phyloP scores from a whole-genome alignment of 2,329 filamentous ascomycete species.

The Cladosporium sp. region DNA sequence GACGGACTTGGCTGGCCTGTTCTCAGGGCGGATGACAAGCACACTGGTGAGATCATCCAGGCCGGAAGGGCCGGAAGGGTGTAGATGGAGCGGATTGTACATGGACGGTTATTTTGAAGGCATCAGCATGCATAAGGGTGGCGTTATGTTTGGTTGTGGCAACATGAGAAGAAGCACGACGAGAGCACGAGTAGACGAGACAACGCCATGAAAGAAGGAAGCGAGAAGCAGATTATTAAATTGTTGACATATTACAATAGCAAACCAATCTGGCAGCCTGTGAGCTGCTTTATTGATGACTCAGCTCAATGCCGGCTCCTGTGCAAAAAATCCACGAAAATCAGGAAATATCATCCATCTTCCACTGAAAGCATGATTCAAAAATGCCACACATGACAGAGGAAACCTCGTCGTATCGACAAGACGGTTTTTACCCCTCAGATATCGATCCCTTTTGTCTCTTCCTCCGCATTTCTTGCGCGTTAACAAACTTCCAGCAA shows the following conservation, averaged over 20 bases:
- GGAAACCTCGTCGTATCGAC: too few species aligned
- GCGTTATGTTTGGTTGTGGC: background rate
- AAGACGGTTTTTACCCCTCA: too few species aligned
- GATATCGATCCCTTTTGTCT: too few species aligned
- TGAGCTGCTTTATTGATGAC: too few species aligned
- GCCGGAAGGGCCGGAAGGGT: constrained; percentile 70
- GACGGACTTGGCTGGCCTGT: constrained; percentile 82
- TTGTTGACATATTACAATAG: background rate
- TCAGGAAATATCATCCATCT: too few species aligned
- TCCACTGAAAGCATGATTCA: too few species aligned
- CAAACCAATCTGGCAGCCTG: background rate
- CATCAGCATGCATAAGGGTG: background rate
- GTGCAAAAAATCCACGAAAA: too few species aligned
- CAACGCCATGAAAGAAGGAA: background rate
- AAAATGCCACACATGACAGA: too few species aligned
- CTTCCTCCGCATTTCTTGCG: too few species aligned
- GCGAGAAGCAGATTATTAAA: background rate
- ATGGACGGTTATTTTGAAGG: background rate
- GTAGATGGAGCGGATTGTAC: constrained; percentile 5
- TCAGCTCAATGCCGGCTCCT: too few species aligned
- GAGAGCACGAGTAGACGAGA: constrained; percentile 6
- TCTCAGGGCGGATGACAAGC: constrained; percentile 70
- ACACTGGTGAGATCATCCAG: constrained; percentile 79
- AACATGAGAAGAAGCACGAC: background rate
- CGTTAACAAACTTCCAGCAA: too few species aligned